Conservation (phyloP, 2,329 filamentous ascomycete genomes). For the Cladosporium cucumerinum region DNA sequence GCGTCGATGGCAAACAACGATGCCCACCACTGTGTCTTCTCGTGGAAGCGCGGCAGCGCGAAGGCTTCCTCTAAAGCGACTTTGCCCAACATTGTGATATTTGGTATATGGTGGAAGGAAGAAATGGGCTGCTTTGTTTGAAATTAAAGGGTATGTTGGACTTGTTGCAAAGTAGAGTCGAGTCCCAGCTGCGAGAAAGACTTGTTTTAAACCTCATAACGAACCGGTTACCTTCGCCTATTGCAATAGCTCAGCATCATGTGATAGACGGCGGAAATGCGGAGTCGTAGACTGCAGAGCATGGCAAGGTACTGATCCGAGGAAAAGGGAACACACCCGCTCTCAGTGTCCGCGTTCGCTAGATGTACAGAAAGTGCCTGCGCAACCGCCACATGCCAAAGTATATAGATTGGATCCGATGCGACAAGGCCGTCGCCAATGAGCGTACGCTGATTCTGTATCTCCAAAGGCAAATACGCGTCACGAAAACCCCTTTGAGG, state of each 20-base stretch:
- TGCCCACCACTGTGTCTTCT: constrained; percentile 61
- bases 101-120: neutral
- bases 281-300: neutral
- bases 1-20: constrained; percentile 57
- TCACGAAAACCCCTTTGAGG: neutral
- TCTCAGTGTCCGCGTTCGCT: neutral
- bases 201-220: neutral
- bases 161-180: neutral
- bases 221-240: neutral
- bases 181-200: neutral
- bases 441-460: neutral
- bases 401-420: neutral
- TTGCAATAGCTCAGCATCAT: neutral
- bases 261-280: neutral
- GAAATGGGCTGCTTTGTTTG: neutral
- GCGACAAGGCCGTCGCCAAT: neutral
- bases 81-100: constrained; percentile 53
- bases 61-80: constrained; percentile 62
- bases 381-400: neutral
- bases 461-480: neutral
- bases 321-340: neutral
- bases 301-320: constrained; percentile 1
- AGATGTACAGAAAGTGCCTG: neutral
- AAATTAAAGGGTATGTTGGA: neutral
- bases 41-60: constrained; percentile 55